These are phyloP conservation scores for Colletotrichum aenigma DNA, from an alignment of 2,329 filamentous ascomycete species.

Conservation along the genomic window DNA sequence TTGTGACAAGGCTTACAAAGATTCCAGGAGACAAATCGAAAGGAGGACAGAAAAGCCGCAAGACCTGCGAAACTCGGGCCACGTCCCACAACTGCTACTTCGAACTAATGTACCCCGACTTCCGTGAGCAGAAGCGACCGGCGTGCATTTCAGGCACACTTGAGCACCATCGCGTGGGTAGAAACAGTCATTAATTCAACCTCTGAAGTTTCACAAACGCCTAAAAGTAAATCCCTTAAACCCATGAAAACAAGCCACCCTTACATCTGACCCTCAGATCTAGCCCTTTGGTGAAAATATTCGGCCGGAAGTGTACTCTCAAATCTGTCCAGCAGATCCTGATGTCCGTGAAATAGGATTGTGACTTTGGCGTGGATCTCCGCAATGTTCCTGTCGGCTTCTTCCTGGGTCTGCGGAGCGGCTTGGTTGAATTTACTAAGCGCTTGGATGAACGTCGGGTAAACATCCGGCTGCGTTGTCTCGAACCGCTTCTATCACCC, in stretches of 20 bases:
- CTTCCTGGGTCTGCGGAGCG: background rate
- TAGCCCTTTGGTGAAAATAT: background rate
- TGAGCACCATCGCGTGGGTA: background rate
- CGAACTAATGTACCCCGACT: background rate
- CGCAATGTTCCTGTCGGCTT: background rate
- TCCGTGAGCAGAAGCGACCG: background rate
- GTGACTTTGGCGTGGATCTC: background rate
- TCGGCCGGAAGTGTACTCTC: conserved; percentile 1
- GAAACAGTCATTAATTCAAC: background rate
- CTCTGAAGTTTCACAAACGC: background rate
- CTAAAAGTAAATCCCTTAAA: background rate
- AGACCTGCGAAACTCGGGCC: background rate
- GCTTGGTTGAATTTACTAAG: conserved; percentile 1
- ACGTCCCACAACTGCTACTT: background rate
- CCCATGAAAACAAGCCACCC: background rate
- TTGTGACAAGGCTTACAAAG: background rate
- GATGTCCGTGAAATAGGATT: background rate
- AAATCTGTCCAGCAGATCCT: conserved; percentile 10
- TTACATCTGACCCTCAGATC: background rate
- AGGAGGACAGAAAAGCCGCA: background rate
- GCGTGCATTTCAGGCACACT: background rate
- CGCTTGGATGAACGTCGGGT: conserved; percentile 1
- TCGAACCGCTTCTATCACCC: conserved; percentile 3
- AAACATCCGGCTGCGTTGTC: background rate
- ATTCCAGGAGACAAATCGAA: background rate